phyloP scores from a whole-genome alignment of 768 basidiomycete genomes.

The Suillus discolor region DNA sequence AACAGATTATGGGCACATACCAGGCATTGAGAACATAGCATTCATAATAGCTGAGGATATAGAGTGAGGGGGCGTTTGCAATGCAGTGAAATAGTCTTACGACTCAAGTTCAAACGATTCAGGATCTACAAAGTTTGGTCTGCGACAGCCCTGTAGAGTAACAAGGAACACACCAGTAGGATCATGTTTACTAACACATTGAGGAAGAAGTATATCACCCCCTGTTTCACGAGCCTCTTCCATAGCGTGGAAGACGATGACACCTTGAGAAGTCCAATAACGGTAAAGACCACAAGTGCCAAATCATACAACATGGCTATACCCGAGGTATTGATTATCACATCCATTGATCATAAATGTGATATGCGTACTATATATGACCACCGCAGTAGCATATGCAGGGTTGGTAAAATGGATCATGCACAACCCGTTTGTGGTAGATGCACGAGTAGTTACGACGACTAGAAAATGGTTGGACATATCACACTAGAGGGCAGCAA shows the following conservation, averaged over 20 bases:
- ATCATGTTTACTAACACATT: background rate
- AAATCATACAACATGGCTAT: background rate
- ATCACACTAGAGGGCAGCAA: too few relatives aligned
- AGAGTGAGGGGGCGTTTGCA: background rate
- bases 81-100: background rate
- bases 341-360: background rate
- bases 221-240: slow-evolving; percentile 3
- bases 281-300: background rate
- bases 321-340: background rate
- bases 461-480: background rate
- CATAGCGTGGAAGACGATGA: background rate
- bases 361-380: background rate
- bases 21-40: background rate
- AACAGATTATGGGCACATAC: background rate
- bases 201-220: background rate
- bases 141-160: background rate
- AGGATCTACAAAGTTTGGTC: background rate
- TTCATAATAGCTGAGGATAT: background rate
- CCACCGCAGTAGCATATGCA: background rate
- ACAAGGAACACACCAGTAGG: background rate
- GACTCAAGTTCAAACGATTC: background rate
- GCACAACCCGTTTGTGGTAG: background rate
- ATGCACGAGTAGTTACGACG: background rate
- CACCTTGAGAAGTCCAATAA: background rate
- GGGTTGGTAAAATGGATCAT: background rate